These are phyloP conservation scores for Saussurea involucrata DNA, from an alignment of 129 eudicot genomes.

Conservation along the genomic window DNA sequence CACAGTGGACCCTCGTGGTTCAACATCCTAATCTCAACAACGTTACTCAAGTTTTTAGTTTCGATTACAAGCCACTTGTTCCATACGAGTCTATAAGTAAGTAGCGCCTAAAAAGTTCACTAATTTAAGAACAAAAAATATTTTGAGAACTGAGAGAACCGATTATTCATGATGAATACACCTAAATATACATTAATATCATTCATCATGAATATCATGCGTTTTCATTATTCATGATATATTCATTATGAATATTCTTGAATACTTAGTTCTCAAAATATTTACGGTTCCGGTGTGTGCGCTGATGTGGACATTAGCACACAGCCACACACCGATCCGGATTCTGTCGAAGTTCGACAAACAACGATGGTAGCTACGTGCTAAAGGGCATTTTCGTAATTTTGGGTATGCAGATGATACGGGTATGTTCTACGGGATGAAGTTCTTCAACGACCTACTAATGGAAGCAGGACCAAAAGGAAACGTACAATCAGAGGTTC, in stretches of 20 bases:
- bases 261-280: neutral
- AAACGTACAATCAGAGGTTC: conserved; percentile 72
- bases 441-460: conserved; percentile 75
- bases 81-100: conserved; percentile 69
- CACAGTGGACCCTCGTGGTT: conserved; percentile 82
- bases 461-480: conserved; percentile 87
- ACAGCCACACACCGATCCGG: neutral
- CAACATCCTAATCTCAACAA: conserved; percentile 89
- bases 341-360: neutral
- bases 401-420: conserved; percentile 62
- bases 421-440: conserved; percentile 86
- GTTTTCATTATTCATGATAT: neutral
- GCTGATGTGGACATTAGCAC: neutral
- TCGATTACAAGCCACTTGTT: conserved; percentile 80
- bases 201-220: neutral
- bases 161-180: no score
- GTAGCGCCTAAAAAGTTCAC: conserved; percentile 36
- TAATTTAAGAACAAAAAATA: no score
- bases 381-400: neutral
- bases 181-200: no score
- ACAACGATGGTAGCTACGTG: neutral
- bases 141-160: neutral
- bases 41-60: conserved; percentile 87
- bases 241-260: neutral
- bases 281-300: neutral